These are phyloP conservation scores for Rhizopogon vinicolor DNA, from an alignment of 768 basidiomycete genomes.

Conservation along the genomic window DNA sequence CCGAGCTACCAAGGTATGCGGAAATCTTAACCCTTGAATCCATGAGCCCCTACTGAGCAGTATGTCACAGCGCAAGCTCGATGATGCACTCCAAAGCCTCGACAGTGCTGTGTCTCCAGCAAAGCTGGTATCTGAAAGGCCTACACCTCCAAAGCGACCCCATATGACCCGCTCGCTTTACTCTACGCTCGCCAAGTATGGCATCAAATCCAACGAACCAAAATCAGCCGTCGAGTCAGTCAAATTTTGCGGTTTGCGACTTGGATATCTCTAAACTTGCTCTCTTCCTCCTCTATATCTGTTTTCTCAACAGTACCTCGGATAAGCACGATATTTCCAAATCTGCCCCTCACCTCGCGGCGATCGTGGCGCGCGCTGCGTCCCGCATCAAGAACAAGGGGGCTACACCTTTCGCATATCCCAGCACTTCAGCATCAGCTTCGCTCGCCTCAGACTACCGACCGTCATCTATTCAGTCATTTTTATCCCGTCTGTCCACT, in stretches of 20 bases:
- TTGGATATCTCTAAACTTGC: not conserved
- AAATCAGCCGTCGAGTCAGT: slow-evolving; percentile 25
- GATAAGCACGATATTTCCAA: slow-evolving; percentile 37
- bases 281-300: slow-evolving; percentile 6
- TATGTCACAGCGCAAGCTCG: slow-evolving; percentile 64
- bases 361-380: slow-evolving; percentile 66
- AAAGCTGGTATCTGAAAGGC: slow-evolving; percentile 24
- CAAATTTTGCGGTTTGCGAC: slow-evolving; percentile 8
- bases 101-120: slow-evolving; percentile 55
- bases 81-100: slow-evolving; percentile 71
- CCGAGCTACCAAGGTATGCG: slow-evolving; percentile 41
- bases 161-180: slow-evolving; percentile 60
- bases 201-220: slow-evolving; percentile 50
- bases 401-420: slow-evolving; percentile 43
- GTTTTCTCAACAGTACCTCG: slow-evolving; percentile 2
- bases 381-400: slow-evolving; percentile 40
- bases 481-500: slow-evolving; percentile 69
- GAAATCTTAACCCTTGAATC: not conserved
- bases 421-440: slow-evolving; percentile 17
- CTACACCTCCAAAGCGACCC: slow-evolving; percentile 48
- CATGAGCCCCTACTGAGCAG: not conserved
- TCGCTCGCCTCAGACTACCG: slow-evolving; percentile 56
- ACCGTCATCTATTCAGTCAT: slow-evolving; percentile 72
- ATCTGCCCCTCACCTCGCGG: slow-evolving; percentile 63
- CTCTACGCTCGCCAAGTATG: slow-evolving; percentile 76